Percentiles rank a stretch among this genome's conserved stretches.
Evolutionary conservation across 164 flowering plant species (phyloP).

Genomic region (Paratinospora sagittata): DNA sequence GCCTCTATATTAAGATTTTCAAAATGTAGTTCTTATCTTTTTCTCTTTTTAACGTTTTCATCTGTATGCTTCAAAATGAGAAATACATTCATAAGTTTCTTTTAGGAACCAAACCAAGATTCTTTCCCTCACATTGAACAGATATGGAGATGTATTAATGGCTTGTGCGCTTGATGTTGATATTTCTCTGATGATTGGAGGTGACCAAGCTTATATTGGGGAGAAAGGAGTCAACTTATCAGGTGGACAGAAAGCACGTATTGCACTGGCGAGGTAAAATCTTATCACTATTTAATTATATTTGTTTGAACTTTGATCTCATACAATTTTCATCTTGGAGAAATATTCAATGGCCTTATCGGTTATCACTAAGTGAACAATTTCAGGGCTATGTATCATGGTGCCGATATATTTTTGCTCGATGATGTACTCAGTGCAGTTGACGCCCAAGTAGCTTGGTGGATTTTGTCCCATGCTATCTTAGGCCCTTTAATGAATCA

Average conservation of each 20-base stretch:
- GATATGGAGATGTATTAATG: conserved; percentile 56
- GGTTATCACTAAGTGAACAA: not conserved
- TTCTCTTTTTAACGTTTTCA: not conserved
- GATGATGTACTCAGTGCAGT: conserved; percentile 98
- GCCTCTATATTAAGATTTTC: not conserved
- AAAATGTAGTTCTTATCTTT: not conserved
- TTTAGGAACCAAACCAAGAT: not conserved
- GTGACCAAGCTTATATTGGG: conserved; percentile 75
- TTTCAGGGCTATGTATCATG: conserved; percentile 79
- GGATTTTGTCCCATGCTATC: conserved; percentile 66
- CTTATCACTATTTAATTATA: not conserved
- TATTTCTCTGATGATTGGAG: conserved; percentile 71
- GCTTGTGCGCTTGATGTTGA: conserved; percentile 85
- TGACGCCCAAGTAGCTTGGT: conserved; percentile 82
- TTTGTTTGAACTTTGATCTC: not conserved
- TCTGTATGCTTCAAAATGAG: not conserved
- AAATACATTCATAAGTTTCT: not conserved
- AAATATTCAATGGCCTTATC: not conserved
- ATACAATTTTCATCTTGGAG: not conserved
- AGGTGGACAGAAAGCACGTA: conserved; percentile 93
- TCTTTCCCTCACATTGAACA: conserved; percentile 22
- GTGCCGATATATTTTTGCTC: conserved; percentile 56
- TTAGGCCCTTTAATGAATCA: conserved; percentile 56
- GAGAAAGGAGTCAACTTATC: conserved; percentile 89
- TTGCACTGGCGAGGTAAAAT: conserved; percentile 81